phyloP scores from a whole-genome alignment of 176 grass and related monocot genomes.

The Eleusine coracana region DNA sequence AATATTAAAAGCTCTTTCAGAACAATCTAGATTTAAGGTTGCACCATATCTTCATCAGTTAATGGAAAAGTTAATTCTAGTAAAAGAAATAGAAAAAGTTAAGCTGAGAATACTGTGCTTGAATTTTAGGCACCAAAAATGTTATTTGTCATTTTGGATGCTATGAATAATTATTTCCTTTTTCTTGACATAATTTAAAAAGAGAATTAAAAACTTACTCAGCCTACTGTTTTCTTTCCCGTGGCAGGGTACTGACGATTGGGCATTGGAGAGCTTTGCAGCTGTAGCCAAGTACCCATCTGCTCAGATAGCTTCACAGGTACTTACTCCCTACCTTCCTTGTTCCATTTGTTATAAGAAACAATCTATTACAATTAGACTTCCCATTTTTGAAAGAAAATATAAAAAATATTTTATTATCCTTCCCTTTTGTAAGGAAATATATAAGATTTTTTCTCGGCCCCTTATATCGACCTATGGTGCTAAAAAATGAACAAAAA shows the following conservation, averaged over 20 bases:
- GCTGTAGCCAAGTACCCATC: constrained; percentile 89
- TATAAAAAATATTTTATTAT: not conserved
- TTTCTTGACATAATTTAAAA: not conserved
- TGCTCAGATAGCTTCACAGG: constrained; percentile 88
- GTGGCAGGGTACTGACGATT: constrained; percentile 75
- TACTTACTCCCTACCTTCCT: constrained; percentile 46
- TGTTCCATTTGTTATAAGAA: not conserved
- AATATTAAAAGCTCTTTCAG: not conserved
- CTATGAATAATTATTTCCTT: constrained; percentile 7
- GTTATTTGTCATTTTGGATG: not conserved
- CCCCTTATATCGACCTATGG: constrained; percentile 28
- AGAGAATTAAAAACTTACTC: not conserved
- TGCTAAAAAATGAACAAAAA: constrained; percentile 12
- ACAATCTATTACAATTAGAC: not conserved
- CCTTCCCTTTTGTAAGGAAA: not conserved
- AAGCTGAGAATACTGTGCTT: too few species aligned
- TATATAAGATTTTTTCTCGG: constrained; percentile 8
- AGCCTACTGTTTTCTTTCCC: constrained; percentile 25
- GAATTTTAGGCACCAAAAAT: too few species aligned
- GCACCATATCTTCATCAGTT: too few species aligned
- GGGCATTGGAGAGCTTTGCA: constrained; percentile 90
- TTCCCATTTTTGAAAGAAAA: constrained; percentile 8
- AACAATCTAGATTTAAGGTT: too few species aligned
- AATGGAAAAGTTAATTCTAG: too few species aligned
- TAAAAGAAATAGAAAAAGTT: too few species aligned